Conservation (phyloP, 2,329 filamentous ascomycete species). For the Aureobasidium mangrovei region DNA sequence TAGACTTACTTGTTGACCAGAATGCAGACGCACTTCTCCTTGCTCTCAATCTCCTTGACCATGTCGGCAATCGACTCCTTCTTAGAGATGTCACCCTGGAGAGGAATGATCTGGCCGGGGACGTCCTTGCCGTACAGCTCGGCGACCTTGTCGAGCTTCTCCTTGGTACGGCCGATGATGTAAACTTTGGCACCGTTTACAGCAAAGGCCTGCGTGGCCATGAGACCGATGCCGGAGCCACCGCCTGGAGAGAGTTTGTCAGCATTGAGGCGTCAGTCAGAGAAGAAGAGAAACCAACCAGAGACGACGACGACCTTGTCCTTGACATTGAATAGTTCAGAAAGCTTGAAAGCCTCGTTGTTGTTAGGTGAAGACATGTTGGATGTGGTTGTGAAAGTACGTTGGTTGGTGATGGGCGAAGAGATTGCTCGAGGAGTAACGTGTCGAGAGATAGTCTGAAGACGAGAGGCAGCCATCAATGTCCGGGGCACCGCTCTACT, state of each 20-base stretch:
- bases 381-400: slow-evolving; percentile 8
- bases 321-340: slow-evolving; percentile 31
- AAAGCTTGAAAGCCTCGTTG: slow-evolving; percentile 29
- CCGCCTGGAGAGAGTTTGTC: slow-evolving; percentile 19
- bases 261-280: too few relatives aligned
- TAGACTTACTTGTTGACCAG: slow-evolving; percentile 30
- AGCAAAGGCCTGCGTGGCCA: slow-evolving; percentile 32
- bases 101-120: slow-evolving; percentile 38
- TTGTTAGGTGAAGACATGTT: slow-evolving; percentile 21
- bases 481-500: slow-evolving; percentile 1
- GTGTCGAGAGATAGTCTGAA: slow-evolving; percentile 7
- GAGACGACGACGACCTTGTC: slow-evolving; percentile 35
- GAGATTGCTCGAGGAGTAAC: background rate
- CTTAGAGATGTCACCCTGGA: slow-evolving; percentile 36
- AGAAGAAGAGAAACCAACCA: slow-evolving; percentile 19
- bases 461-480: slow-evolving; percentile 1
- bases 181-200: slow-evolving; percentile 37
- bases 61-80: slow-evolving; percentile 35
- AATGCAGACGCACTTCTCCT: slow-evolving; percentile 38
- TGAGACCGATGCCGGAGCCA: slow-evolving; percentile 40
- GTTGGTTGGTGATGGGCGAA: background rate
- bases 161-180: slow-evolving; percentile 39
- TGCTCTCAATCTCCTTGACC: slow-evolving; percentile 35
- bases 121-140: slow-evolving; percentile 37
- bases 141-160: slow-evolving; percentile 41